Conservation (phyloP, 495 filamentous ascomycete species). For the Parathielavia appendiculata region DNA sequence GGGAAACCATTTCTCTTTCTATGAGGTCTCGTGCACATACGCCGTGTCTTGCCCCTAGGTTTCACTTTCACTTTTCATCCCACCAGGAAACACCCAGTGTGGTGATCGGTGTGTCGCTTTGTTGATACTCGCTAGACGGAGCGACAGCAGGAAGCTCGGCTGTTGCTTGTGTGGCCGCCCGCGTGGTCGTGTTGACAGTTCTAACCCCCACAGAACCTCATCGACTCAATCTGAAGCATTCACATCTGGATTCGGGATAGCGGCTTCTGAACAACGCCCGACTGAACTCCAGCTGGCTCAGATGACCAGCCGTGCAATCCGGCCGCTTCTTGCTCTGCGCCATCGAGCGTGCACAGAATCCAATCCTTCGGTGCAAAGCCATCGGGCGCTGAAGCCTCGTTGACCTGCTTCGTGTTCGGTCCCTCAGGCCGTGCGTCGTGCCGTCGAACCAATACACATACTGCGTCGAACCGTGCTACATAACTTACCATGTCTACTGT, state of each 20-base stretch:
- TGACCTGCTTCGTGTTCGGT: neutral
- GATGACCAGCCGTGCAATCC: neutral
- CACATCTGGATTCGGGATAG: neutral
- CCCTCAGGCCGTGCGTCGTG: neutral
- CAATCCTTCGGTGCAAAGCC: neutral
- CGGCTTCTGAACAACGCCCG: neutral
- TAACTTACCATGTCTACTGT: neutral
- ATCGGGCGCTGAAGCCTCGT: neutral
- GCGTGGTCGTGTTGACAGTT: neutral
- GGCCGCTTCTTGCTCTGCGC: neutral
- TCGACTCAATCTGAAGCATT: neutral
- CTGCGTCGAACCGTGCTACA: neutral
- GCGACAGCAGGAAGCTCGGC: neutral
- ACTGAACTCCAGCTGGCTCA: neutral
- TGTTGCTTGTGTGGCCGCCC: neutral
- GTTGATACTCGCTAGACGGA: neutral
- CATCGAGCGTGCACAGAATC: no score
- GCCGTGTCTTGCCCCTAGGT: neutral
- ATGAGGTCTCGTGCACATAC: neutral
- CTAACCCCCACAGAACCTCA: neutral
- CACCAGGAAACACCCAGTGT: neutral
- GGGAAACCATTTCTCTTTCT: neutral
- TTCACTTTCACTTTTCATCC: neutral
- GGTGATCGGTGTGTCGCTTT: neutral
- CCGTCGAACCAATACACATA: neutral